These are phyloP conservation scores for Ceratonia siliqua DNA, from an alignment of 306 rosid genomes.

Conservation along the genomic window DNA sequence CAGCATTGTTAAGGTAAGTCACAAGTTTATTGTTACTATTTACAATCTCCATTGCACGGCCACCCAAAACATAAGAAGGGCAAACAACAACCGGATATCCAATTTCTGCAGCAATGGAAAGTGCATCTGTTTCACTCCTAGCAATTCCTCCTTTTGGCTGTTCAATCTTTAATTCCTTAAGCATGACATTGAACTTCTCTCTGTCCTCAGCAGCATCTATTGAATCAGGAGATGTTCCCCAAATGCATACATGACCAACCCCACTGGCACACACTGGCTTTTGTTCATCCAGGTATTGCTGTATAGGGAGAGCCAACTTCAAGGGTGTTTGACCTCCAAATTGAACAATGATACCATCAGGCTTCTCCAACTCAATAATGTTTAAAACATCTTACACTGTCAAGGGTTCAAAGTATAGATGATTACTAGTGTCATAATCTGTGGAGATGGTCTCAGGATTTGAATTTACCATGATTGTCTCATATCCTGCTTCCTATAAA, in stretches of 20 bases:
- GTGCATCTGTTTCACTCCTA: slow-evolving; percentile 85
- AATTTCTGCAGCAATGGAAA: slow-evolving; percentile 74
- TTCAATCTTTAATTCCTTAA: slow-evolving; percentile 76
- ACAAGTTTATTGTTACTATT: slow-evolving; percentile 71
- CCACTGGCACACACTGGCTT: slow-evolving; percentile 78
- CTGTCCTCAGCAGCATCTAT: slow-evolving; percentile 97
- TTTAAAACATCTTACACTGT: slow-evolving; percentile 86
- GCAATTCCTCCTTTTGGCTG: slow-evolving; percentile 99
- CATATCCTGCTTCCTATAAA: slow-evolving; percentile 85
- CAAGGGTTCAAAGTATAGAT: slow-evolving; percentile 88
- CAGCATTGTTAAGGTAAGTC: slow-evolving; percentile 89
- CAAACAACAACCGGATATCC: slow-evolving; percentile 97
- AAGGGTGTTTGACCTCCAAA: slow-evolving; percentile 99
- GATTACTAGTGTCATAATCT: slow-evolving; percentile 97
- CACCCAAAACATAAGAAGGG: slow-evolving; percentile 96
- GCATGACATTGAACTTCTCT: slow-evolving; percentile 86
- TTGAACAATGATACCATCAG: slow-evolving; percentile 97
- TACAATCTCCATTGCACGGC: slow-evolving; percentile 99
- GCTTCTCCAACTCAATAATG: slow-evolving; percentile 90
- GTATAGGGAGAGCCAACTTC: slow-evolving; percentile 85
- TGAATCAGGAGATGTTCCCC: slow-evolving; percentile 98
- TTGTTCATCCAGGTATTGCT: slow-evolving; percentile 77
- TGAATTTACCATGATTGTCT: slow-evolving; percentile 98
- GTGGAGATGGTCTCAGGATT: slow-evolving; percentile 98
- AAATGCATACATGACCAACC: slow-evolving; percentile 64